Conservation (phyloP, 768 basidiomycete genomes). For the Roridomyces roridus region DNA sequence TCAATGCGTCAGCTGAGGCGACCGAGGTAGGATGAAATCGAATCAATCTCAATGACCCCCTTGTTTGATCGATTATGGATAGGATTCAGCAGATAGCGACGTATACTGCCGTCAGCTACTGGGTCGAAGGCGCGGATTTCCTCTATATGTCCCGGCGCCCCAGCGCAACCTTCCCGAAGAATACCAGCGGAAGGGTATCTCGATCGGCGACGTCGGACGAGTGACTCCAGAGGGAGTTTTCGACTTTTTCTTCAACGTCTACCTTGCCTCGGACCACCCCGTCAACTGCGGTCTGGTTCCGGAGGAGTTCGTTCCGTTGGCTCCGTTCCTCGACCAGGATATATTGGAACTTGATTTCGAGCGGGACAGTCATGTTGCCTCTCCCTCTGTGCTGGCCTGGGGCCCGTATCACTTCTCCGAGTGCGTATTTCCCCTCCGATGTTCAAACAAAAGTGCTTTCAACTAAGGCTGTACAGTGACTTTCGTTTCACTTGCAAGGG, state of each 20-base stretch:
- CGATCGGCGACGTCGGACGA: conserved; percentile 41
- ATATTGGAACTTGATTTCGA: background rate
- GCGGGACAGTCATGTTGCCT: background rate
- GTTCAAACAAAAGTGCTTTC: background rate
- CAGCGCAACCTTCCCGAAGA: conserved; percentile 24
- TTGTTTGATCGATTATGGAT: too few species aligned
- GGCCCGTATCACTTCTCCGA: background rate
- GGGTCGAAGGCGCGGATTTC: conserved; percentile 32
- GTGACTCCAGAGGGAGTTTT: conserved; percentile 36
- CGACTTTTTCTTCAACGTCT: conserved; percentile 40
- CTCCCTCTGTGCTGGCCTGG: background rate
- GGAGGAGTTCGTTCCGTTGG: conserved; percentile 23
- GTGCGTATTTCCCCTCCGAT: background rate
- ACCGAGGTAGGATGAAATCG: too few species aligned
- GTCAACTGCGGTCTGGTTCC: conserved; percentile 34
- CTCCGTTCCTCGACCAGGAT: background rate
- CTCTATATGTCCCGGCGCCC: conserved; percentile 36
- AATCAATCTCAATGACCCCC: too few species aligned
- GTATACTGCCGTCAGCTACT: conserved; percentile 11
- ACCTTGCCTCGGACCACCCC: conserved; percentile 27
- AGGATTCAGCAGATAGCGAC: background rate
- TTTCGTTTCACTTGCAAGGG: background rate
- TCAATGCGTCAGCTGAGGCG: too few species aligned
- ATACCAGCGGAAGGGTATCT: conserved; percentile 29
- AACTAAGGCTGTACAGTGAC: background rate